A percentile compares a stretch with the other conserved stretches of the same genome.
phyloP scores from a whole-genome alignment of 352 stramenopile species.

The Saprolegnia diclina region DNA sequence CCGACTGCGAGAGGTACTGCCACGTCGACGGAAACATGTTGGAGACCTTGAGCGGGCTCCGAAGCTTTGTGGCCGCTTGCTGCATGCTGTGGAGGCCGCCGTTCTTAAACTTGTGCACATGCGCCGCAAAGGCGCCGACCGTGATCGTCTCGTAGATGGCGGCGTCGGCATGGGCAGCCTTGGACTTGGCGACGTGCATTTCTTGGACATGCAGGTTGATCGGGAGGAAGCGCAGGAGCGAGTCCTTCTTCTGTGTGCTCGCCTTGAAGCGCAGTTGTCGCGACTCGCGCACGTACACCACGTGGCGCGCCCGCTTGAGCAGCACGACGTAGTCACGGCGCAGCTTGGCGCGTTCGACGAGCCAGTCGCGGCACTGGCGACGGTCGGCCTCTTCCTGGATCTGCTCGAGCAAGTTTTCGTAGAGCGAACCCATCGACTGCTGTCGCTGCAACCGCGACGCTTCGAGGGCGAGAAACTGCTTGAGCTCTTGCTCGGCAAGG shows the following conservation, averaged over 20 bases:
- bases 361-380: conserved; percentile 66
- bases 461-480: conserved; percentile 69
- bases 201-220: conserved; percentile 87
- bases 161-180: conserved; percentile 64
- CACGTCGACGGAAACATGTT: conserved; percentile 20
- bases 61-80: conserved; percentile 60
- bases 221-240: conserved; percentile 72
- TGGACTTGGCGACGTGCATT: conserved; percentile 69
- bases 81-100: conserved; percentile 77
- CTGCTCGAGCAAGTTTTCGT: conserved; percentile 77
- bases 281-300: conserved; percentile 75
- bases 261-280: conserved; percentile 87
- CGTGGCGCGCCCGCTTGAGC: conserved; percentile 74
- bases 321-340: conserved; percentile 78
- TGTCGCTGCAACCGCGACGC: conserved; percentile 41
- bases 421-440: conserved; percentile 34
- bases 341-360: conserved; percentile 66
- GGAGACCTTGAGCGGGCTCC: conserved; percentile 56
- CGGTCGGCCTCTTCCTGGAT: conserved; percentile 81
- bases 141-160: conserved; percentile 81
- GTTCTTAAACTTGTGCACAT: conserved; percentile 86
- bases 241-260: conserved; percentile 78
- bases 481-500: conserved; percentile 64
- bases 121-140: conserved; percentile 67
- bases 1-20: conserved; percentile 43